Evolutionary conservation across 176 grass and related monocot species (phyloP).

Genomic region (Echinochloa phyllopogon): DNA sequence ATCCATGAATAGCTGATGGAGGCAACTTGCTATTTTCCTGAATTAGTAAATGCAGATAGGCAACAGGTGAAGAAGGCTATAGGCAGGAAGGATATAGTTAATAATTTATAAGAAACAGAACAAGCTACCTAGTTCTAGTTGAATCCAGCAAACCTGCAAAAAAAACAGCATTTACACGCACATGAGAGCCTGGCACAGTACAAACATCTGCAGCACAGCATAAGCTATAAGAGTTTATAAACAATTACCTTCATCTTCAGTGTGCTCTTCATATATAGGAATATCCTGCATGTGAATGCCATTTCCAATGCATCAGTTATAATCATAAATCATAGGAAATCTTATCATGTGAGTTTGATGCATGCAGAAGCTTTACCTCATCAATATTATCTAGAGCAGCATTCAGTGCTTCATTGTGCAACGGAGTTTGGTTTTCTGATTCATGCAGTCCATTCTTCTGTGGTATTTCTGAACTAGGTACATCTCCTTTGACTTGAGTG

Average conservation of each 20-base stretch:
- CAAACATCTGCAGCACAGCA: conserved; percentile 14
- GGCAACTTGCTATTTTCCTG: conserved; percentile 64
- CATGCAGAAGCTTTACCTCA: conserved; percentile 44
- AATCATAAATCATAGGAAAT: background rate
- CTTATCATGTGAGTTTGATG: background rate
- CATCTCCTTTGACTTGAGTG: conserved; percentile 19
- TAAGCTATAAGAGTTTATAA: conserved; percentile 4
- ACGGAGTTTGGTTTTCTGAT: conserved; percentile 30
- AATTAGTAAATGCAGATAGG: conserved; percentile 35
- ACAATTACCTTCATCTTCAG: conserved; percentile 55
- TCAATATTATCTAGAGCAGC: conserved; percentile 45
- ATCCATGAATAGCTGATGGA: conserved; percentile 51
- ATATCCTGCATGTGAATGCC: conserved; percentile 49
- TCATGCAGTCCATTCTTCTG: conserved; percentile 25
- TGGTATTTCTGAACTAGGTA: conserved; percentile 3
- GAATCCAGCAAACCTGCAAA: conserved; percentile 60
- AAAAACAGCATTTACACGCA: conserved; percentile 38
- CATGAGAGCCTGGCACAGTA: conserved; percentile 28
- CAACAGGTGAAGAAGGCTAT: background rate
- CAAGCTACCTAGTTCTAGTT: conserved; percentile 63
- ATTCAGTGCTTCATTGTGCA: conserved; percentile 24
- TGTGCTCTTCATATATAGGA: conserved; percentile 43
- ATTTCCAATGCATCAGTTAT: conserved; percentile 31
- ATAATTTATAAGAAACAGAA: conserved; percentile 29
- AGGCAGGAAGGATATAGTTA: conserved; percentile 14